Evolutionary conservation across 2,329 filamentous ascomycete genomes (phyloP), one percentile per base, ranked within the genome.

Genomic region (Davidsoniella neocaledoniae): DNA sequence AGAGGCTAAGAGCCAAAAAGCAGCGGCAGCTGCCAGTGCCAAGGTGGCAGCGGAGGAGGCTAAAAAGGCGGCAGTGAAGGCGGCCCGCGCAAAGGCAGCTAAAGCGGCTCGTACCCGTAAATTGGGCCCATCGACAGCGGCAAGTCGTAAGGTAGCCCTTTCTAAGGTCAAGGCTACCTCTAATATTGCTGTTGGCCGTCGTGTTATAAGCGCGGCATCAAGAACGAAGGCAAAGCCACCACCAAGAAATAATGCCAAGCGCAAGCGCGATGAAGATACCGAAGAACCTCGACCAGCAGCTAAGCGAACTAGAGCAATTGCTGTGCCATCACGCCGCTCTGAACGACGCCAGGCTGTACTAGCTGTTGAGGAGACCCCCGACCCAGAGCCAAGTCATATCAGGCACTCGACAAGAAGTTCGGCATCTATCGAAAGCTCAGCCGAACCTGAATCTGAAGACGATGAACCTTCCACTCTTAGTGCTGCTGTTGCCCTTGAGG

Each of bases 21-120:
- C 36, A 19, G 58, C 57, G 3, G 62, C 62, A 56, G 68, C 68
- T 57, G 62, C 59, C 26, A 62, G 61, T 2, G 61, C 67, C 48
- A 74, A 70, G 58, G 65, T 67, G 4, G 66, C 69, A 44, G 79
- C 79, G 64, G 66, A 74, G 53, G 63, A 47, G 54, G 42, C 29
- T 17, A 41, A 37, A 12, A 41, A 49, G 16, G 25, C 21, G 14
- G 29, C 38, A 17, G 14, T 8, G 16, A 47, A 48, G 44, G 26
- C n/a, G 12, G 44, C 33, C 5, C 29, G 29, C 12, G 21, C 17
- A 19, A 50, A 50, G 45, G 58, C 60, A 44, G 17, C 39, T 17
- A 42, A 55, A 53, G 53, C 45, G 23, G 45, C 45, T 25, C 29
- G 29, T 33, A 5, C 29, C 12, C 29, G 29, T 12, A 33, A 33